Evolutionary conservation across 169 alveolate genomes (phyloP).

Genomic region (Cystoisospora suis): DNA sequence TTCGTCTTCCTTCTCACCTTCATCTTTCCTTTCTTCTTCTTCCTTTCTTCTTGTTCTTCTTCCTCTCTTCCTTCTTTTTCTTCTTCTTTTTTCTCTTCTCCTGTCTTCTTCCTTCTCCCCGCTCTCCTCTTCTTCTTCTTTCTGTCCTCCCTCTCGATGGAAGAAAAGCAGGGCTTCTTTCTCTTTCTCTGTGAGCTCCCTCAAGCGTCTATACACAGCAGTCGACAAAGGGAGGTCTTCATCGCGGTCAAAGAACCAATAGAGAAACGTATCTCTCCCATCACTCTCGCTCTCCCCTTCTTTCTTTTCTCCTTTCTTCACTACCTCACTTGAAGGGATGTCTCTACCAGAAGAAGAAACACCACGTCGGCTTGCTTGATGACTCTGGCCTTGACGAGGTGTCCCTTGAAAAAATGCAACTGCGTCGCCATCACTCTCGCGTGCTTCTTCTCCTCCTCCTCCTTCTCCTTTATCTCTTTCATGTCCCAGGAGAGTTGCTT

Average conservation of each 20-base stretch:
- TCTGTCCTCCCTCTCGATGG: neutral
- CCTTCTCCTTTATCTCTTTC: neutral
- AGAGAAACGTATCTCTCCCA: neutral
- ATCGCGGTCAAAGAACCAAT: neutral
- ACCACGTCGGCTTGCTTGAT: neutral
- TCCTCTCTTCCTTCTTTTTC: neutral
- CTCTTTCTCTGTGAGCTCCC: neutral
- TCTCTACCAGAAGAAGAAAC: neutral
- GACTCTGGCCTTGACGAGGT: neutral
- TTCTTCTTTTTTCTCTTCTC: neutral
- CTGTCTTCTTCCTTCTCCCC: neutral
- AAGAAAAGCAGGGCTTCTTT: neutral
- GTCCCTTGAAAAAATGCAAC: neutral
- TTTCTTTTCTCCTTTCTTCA: neutral
- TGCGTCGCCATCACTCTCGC: neutral
- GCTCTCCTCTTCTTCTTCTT: neutral
- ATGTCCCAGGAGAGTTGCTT: too few relatives aligned
- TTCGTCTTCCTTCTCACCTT: neutral
- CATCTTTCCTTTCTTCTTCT: neutral
- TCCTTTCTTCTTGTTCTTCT: too few relatives aligned
- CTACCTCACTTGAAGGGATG: neutral
- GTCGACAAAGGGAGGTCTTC: neutral
- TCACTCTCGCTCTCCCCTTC: neutral
- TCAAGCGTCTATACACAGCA: slow-evolving; percentile 2
- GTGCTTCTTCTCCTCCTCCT: neutral